Evolutionary conservation across 345 rosid genomes (phyloP).

Genomic region (Dovyalis caffra): DNA sequence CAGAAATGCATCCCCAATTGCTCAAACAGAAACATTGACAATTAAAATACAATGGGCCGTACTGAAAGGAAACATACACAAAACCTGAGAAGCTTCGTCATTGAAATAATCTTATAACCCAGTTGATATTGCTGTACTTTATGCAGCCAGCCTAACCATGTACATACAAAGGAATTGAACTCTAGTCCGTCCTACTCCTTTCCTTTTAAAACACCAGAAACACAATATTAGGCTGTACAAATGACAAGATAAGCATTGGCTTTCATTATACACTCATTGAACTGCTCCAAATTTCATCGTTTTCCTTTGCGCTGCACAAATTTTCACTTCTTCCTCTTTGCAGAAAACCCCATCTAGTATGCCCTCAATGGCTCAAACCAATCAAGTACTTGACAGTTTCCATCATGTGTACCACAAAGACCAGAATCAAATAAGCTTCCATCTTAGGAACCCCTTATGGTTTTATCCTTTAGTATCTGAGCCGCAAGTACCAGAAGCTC

Average conservation of each 20-base stretch:
- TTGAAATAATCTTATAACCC: background rate
- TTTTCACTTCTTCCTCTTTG: background rate
- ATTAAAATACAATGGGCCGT: background rate
- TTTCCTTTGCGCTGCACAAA: background rate
- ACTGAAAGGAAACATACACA: background rate
- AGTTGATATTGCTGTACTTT: slow-evolving; percentile 9
- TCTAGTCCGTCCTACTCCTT: background rate
- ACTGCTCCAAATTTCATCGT: background rate
- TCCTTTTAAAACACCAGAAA: background rate
- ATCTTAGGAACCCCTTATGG: slow-evolving; percentile 13
- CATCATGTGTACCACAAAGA: slow-evolving; percentile 7
- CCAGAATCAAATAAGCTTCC: slow-evolving; percentile 14
- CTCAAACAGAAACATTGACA: background rate
- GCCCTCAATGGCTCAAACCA: background rate
- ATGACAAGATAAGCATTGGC: slow-evolving; percentile 8
- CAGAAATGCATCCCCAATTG: background rate
- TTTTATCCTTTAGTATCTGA: slow-evolving; percentile 46
- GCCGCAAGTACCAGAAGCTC: slow-evolving; percentile 85
- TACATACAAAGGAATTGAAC: background rate
- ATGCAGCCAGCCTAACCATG: slow-evolving; percentile 5
- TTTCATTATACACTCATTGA: background rate
- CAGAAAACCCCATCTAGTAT: background rate
- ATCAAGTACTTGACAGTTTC: background rate
- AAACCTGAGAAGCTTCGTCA: background rate
- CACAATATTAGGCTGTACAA: slow-evolving; percentile 3